These are phyloP conservation scores for Eucalyptus pauciflora DNA, from an alignment of 345 rosid species.

Conservation along the genomic window DNA sequence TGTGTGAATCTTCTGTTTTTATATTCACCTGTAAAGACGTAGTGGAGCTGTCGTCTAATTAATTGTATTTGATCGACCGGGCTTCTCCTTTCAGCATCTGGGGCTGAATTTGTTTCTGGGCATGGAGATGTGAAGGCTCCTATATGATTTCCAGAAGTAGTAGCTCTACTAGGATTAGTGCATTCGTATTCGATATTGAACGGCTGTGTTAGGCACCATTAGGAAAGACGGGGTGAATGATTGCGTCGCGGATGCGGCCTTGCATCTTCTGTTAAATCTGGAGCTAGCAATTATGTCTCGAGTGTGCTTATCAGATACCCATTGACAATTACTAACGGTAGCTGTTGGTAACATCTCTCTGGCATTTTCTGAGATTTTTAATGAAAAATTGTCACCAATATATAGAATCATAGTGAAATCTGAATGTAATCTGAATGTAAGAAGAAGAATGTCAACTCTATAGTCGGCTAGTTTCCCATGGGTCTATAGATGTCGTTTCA, in stretches of 20 bases:
- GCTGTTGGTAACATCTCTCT: not conserved
- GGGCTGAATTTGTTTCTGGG: not conserved
- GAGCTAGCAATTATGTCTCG: not conserved
- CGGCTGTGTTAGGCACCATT: not conserved
- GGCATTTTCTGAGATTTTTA: not conserved
- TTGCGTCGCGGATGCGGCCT: not conserved
- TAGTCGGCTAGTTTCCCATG: not conserved
- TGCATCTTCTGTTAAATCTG: not conserved
- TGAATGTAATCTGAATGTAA: too few relatives aligned
- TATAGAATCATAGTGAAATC: not conserved
- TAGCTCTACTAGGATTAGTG: not conserved
- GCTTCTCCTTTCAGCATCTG: not conserved
- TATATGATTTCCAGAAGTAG: not conserved
- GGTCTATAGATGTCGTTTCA: not conserved
- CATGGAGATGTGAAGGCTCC: not conserved
- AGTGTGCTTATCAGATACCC: not conserved
- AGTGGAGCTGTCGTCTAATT: not conserved
- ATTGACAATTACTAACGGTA: accelerated
- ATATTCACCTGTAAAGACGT: not conserved
- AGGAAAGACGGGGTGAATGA: not conserved
- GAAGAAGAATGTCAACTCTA: not conserved
- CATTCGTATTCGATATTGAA: not conserved
- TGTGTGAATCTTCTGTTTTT: not conserved
- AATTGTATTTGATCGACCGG: not conserved
- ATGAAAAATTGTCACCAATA: not conserved